Base-by-base conservation (phyloP, 2,329 filamentous ascomycete genomes). In the Exserohilum turcica region DNA sequence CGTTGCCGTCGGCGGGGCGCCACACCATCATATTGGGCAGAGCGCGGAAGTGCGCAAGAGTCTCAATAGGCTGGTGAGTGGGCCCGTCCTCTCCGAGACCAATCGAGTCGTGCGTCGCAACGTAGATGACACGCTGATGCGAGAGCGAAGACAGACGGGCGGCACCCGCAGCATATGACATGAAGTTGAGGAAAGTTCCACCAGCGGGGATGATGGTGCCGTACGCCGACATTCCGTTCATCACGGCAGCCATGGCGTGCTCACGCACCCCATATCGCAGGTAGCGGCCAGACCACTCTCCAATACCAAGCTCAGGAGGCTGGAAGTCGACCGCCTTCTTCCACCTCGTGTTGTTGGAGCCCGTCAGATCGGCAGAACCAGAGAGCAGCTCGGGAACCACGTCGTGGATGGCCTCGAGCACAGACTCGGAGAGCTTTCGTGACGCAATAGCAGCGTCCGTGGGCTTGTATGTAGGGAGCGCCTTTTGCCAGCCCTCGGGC, bases 21-120 rank as follows among this genome's bases (percentile, higher is more conserved):
- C 94, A 97, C 71, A 97, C 93, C 91, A 97, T 96, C 84, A 89
- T 90, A 88, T 99, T 99, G 74, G 94, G 94, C 68, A 97, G 86
- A 63, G 94, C 94, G 77, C 94, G 93, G 91, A 97, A 97, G 82
- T 97, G 94, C 56, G 92, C 89, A 61, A 97, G 87, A 38, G 92
- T 96, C 87, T 99, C 94, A 68, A 99, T 96, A 77, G 94, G 94
- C 85, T 99, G 94, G 82, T 99, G 94, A 52, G 94, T 99, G 67
- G 94, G 93, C 61, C 94, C 94, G 74, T 99, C 94, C 82, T 99
- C 94, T 79, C 94, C 94, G 66, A 97, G 91, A 83, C 94, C 94
- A 71, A 99, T 99, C 64, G 93, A 97, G 85, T 97, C 93, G 85
- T 97, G 93, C 67, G 93, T 97, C 72, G 94, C 93, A 68, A 97